Evolutionary conservation across 306 rosid genomes (phyloP), one percentile per base, ranked within the genome.

Genomic region (Vigna trinervia): DNA sequence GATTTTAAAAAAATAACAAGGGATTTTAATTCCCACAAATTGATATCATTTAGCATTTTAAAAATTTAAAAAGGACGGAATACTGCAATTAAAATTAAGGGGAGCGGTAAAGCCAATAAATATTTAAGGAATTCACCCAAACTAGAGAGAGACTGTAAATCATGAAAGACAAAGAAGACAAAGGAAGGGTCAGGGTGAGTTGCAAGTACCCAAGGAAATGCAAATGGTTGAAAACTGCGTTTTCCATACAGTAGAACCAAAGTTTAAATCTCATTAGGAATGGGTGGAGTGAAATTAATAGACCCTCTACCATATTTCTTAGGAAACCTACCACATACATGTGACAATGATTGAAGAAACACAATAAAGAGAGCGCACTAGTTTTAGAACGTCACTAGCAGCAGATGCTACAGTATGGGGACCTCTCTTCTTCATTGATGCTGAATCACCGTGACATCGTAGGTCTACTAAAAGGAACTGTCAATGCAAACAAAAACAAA

Each of bases 401-500:
- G 97, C 87, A 69, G 97, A 86, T 5, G 92, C 85, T 85, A 95
- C 96, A 80, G 84, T 85, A 75, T 92, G 88, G 56, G 96, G 92
- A 22, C 86, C 92, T 85, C 87, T 88, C 86, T 85, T 92, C 82
- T 81, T 85, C 53, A 78, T 83, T 50, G 87, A 85, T 38, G 97
- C 76, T 70, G 97, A 95, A 88, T 92, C 96, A 11, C 96, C 98
- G 75, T 95, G 98, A 84, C 98, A 95, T 30, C 93, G 93, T 67
- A 95, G 76, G 83, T 92, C 97, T 38, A 92, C 97, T 62, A 92
- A 82, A 75, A 95, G 97, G 88, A 95, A 92, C 98, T 92, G 81
- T 59, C 76, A 48, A 61, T 41, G 54, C 19, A 78, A 34, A 78
- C 38, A 83, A 74, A 9, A 58, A 45, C 77, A 61, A 2, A 23